Percentiles rank a stretch among this genome's conserved stretches.
phyloP scores from a whole-genome alignment of 164 flowering plant species.

The Umbilicus rupestris region DNA sequence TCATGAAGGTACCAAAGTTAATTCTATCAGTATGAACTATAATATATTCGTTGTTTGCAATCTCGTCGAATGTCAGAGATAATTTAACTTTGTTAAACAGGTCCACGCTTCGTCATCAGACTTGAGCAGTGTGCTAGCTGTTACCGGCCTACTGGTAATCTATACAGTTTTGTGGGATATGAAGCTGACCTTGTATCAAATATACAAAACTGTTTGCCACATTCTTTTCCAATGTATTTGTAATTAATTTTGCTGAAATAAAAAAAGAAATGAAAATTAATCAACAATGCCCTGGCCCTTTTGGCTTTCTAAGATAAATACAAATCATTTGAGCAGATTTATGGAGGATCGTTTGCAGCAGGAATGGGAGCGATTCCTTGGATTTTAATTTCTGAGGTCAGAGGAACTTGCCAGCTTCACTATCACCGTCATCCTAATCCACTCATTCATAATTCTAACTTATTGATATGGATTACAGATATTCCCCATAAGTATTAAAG shows the following conservation, averaged over 20 bases:
- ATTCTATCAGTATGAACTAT: too few relatives aligned
- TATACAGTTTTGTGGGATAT: background rate
- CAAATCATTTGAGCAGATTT: background rate
- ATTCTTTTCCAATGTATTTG: too few relatives aligned
- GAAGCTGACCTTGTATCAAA: too few relatives aligned
- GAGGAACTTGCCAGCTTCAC: background rate
- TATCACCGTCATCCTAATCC: background rate
- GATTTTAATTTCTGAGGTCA: conserved; percentile 5
- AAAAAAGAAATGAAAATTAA: too few relatives aligned
- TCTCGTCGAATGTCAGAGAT: background rate
- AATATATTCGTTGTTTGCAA: background rate
- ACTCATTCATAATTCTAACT: background rate
- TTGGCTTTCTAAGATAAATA: background rate
- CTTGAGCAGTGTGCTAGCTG: background rate
- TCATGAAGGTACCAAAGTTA: background rate
- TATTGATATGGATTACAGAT: background rate
- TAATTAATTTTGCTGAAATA: too few relatives aligned
- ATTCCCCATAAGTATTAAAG: conserved; percentile 6
- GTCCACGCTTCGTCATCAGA: background rate
- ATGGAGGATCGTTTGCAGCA: background rate
- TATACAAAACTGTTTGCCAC: too few relatives aligned
- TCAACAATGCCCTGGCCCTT: too few relatives aligned
- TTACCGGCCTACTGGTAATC: background rate
- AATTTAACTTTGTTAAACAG: background rate
- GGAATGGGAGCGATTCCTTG: conserved; percentile 7